phyloP scores from a whole-genome alignment of 208 protist genomes.

The Acanthamoeba lenticulata region DNA sequence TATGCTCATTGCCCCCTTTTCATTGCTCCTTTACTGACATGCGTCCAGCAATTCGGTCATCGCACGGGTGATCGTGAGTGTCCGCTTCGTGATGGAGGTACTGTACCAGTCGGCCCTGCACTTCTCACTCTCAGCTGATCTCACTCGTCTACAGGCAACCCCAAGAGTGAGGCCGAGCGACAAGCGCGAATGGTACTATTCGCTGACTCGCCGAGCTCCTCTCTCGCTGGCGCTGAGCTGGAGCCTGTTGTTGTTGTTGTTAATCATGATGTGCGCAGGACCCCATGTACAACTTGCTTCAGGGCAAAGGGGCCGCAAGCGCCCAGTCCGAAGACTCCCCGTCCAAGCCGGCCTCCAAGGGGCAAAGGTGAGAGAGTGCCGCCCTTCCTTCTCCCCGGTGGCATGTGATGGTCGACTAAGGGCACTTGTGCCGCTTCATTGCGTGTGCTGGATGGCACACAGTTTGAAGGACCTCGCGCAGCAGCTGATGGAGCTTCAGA shows the following conservation, averaged over 20 bases:
- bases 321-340: neutral
- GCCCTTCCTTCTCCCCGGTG: neutral
- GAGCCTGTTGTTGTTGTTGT: neutral
- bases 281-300: neutral
- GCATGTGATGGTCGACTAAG: neutral
- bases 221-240: too few relatives aligned
- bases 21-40: neutral
- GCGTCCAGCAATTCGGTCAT: constrained; percentile 20
- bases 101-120: neutral
- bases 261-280: neutral
- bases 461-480: neutral
- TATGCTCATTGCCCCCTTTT: neutral
- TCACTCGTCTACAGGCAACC: neutral
- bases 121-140: neutral
- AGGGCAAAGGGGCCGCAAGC: neutral
- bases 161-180: constrained; percentile 27
- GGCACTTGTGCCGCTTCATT: neutral
- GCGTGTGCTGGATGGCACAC: neutral
- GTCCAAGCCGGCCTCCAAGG: neutral
- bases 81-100: constrained; percentile 5
- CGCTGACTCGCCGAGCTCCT: neutral
- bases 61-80: constrained; percentile 20
- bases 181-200: constrained; percentile 26
- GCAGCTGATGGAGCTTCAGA: neutral
- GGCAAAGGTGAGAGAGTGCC: neutral